Percentiles rank a stretch among this genome's conserved stretches.
These are phyloP conservation scores for Linum usitatissimum DNA, from an alignment of 345 rosid genomes.

Conservation along the genomic window DNA sequence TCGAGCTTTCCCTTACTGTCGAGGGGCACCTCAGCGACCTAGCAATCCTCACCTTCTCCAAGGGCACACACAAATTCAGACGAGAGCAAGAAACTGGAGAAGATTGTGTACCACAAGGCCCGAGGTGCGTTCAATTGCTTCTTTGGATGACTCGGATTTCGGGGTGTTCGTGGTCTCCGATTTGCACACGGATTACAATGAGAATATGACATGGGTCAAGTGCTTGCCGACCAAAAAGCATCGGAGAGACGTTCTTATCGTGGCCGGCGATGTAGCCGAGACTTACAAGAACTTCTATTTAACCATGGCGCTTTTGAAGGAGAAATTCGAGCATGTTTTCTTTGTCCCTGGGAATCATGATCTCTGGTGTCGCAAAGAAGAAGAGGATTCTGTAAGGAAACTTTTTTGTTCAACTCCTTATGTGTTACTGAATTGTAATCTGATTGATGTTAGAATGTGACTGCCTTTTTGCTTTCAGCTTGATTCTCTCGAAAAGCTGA, in stretches of 20 bases:
- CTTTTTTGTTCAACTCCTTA: not conserved
- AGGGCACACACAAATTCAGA: not conserved
- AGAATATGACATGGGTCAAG: constrained; percentile 52
- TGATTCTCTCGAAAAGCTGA: constrained; percentile 56
- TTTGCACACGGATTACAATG: constrained; percentile 49
- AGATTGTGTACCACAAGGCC: constrained; percentile 22
- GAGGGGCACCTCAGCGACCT: not conserved
- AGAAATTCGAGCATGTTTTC: constrained; percentile 38
- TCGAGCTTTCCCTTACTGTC: not conserved
- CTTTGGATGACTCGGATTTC: constrained; percentile 14
- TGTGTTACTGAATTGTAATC: constrained; percentile 1
- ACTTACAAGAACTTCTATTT: constrained; percentile 28
- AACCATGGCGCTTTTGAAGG: constrained; percentile 52
- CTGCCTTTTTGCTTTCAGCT: constrained; percentile 26
- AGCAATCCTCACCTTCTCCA: not conserved
- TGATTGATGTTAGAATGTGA: constrained; percentile 4
- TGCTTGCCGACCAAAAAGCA: constrained; percentile 27
- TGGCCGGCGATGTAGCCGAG: constrained; percentile 66
- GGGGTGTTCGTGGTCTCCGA: constrained; percentile 51
- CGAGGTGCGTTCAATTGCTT: constrained; percentile 14
- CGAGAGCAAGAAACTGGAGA: not conserved
- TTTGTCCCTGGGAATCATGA: constrained; percentile 61
- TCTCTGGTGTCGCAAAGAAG: constrained; percentile 45
- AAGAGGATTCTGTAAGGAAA: constrained; percentile 28
- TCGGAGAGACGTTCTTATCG: constrained; percentile 38